Percentiles rank a stretch among this genome's conserved stretches.
Conservation (phyloP, 1,139 yeast species). For the Protomyces gravidus region DNA sequence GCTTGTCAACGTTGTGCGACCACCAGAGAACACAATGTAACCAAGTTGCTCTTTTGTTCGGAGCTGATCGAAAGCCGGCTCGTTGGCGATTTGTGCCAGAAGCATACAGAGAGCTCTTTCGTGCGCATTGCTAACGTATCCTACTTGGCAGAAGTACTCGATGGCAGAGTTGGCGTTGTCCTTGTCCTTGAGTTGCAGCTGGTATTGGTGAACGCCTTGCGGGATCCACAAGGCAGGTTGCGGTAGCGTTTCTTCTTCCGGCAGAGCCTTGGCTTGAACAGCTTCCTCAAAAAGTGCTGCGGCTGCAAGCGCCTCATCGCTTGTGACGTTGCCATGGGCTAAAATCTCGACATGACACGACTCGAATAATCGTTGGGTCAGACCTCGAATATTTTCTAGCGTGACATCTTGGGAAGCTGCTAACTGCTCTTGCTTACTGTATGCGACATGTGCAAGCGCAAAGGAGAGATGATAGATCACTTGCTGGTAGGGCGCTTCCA, state of each 20-base stretch:
- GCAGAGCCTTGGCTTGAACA: constrained; percentile 35
- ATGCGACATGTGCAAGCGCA: constrained; percentile 65
- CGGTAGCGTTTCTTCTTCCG: constrained; percentile 2
- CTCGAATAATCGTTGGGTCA: constrained; percentile 45
- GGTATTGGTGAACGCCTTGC: constrained; percentile 40
- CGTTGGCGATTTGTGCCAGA: constrained; percentile 66
- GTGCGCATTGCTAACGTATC: constrained; percentile 45
- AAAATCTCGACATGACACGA: constrained; percentile 63
- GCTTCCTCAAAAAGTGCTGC: constrained; percentile 45
- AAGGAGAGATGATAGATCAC: constrained; percentile 59
- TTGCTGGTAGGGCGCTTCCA: constrained; percentile 65
- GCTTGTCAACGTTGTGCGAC: constrained; percentile 63
- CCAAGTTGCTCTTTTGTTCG: constrained; percentile 92
- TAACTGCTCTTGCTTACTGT: constrained; percentile 60
- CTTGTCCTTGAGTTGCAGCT: constrained; percentile 55
- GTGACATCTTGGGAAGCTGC: constrained; percentile 49
- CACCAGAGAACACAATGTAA: constrained; percentile 80
- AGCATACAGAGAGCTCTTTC: constrained; percentile 56
- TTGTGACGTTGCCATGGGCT: constrained; percentile 71
- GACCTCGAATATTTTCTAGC: constrained; percentile 51
- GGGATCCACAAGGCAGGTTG: constrained; percentile 20
- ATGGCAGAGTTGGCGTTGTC: constrained; percentile 80
- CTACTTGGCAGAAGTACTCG: constrained; percentile 70
- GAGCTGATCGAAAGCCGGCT: constrained; percentile 83
- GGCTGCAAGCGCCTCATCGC: constrained; percentile 53